These are phyloP conservation scores for Purpureocillium lavendulum DNA, from an alignment of 2,329 filamentous ascomycete species.

Conservation along the genomic window DNA sequence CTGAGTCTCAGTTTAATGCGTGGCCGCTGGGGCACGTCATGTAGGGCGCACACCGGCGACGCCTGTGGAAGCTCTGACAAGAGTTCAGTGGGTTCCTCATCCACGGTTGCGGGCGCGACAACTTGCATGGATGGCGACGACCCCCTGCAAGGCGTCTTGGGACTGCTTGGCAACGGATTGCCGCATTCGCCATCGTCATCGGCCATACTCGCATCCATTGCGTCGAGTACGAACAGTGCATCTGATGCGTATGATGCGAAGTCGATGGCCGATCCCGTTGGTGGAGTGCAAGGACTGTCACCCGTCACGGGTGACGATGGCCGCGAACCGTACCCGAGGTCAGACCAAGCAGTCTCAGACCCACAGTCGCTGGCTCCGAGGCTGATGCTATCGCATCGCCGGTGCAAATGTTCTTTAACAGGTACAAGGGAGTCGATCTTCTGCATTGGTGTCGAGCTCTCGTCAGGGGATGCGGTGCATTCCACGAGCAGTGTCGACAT, in stretches of 20 bases:
- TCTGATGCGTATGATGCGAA: not conserved
- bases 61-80: not conserved
- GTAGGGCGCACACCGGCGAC: not conserved
- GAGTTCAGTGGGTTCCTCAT: not conserved
- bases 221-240: not conserved
- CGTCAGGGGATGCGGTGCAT: too few species aligned
- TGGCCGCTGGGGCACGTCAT: not conserved
- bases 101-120: not conserved
- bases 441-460: too few species aligned
- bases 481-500: too few species aligned
- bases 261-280: not conserved
- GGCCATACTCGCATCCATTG: not conserved
- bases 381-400: too few species aligned
- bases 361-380: too few species aligned
- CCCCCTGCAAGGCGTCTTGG: not conserved
- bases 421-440: too few species aligned
- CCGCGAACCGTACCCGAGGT: not conserved
- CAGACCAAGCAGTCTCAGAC: not conserved
- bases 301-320: not conserved
- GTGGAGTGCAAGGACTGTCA: not conserved
- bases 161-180: not conserved
- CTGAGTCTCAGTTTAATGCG: not conserved
- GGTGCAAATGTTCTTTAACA: too few species aligned
- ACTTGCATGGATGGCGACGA: not conserved
- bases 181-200: not conserved